These are phyloP conservation scores for Pichia terricola DNA, from an alignment of 1,139 yeast genomes.

Conservation along the genomic window DNA sequence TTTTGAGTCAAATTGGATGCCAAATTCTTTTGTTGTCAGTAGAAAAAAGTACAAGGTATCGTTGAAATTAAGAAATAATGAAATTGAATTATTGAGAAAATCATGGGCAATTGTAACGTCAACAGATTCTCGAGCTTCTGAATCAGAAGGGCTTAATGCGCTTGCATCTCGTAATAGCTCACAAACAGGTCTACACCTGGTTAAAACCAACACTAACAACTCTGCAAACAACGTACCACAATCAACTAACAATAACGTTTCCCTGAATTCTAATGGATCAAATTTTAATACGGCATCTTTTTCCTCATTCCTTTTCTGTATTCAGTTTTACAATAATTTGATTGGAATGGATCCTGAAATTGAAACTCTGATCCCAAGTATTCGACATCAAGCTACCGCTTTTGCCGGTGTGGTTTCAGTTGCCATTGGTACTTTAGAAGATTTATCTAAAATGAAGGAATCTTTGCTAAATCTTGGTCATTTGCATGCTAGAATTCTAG, in stretches of 20 bases:
- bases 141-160: slow-evolving; percentile 1
- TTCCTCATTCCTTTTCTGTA: slow-evolving; percentile 30
- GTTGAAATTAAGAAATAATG: slow-evolving; percentile 27
- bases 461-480: slow-evolving; percentile 60
- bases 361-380: slow-evolving; percentile 27
- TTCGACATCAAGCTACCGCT: slow-evolving; percentile 46
- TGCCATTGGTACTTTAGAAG: slow-evolving; percentile 28
- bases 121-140: slow-evolving; percentile 8
- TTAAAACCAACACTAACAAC: background rate
- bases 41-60: slow-evolving; percentile 21
- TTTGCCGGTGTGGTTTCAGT: slow-evolving; percentile 55
- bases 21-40: slow-evolving; percentile 21
- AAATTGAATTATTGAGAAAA: slow-evolving; percentile 29
- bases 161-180: slow-evolving; percentile 5
- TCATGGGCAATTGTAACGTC: slow-evolving; percentile 30
- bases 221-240: background rate
- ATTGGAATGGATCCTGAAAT: slow-evolving; percentile 25
- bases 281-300: slow-evolving; percentile 20
- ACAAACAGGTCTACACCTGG: slow-evolving; percentile 1
- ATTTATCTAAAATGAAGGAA: slow-evolving; percentile 40
- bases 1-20: slow-evolving; percentile 25
- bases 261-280: background rate
- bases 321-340: slow-evolving; percentile 27
- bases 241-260: background rate
- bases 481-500: slow-evolving; percentile 65